Conservation (phyloP, 2,329 filamentous ascomycete species). For the Didymella sp. region DNA sequence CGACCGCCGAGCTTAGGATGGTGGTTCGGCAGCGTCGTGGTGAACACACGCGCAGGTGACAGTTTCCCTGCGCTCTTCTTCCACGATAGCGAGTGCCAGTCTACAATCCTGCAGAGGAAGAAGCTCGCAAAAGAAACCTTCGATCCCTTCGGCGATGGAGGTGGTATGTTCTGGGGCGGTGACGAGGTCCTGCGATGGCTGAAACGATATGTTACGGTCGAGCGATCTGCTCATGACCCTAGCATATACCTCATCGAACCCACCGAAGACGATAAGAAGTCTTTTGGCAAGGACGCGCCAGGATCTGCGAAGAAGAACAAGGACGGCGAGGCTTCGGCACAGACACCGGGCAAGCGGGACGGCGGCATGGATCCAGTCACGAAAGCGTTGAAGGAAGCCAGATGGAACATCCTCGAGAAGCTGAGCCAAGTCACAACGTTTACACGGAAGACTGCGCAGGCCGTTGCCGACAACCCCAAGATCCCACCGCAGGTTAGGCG, state of each 20-base stretch:
- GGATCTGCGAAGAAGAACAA: slow-evolving; percentile 46
- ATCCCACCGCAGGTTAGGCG: slow-evolving; percentile 86
- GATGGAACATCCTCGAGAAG: slow-evolving; percentile 96
- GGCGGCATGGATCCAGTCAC: slow-evolving; percentile 90
- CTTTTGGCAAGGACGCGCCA: slow-evolving; percentile 73
- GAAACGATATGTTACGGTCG: slow-evolving; percentile 80
- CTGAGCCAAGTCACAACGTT: slow-evolving; percentile 98
- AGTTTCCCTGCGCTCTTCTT: slow-evolving; percentile 97
- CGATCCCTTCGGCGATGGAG: slow-evolving; percentile 84
- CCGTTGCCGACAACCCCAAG: slow-evolving; percentile 88
- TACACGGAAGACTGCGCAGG: slow-evolving; percentile 87
- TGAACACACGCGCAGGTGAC: slow-evolving; percentile 89
- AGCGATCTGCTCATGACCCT: slow-evolving; percentile 83
- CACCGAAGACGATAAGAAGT: slow-evolving; percentile 79
- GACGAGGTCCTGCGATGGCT: slow-evolving; percentile 95
- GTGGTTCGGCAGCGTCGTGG: slow-evolving; percentile 97
- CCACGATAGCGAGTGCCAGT: slow-evolving; percentile 95
- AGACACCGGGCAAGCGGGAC: slow-evolving; percentile 58
- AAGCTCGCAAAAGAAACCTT: slow-evolving; percentile 82
- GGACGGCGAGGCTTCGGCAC: slow-evolving; percentile 39
- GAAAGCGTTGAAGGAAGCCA: slow-evolving; percentile 91
- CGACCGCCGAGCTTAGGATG: slow-evolving; percentile 92
- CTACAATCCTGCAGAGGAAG: slow-evolving; percentile 93
- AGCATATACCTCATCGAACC: slow-evolving; percentile 93
- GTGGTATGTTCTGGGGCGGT: slow-evolving; percentile 95